phyloP scores from a whole-genome alignment of 2,329 filamentous ascomycete genomes.

The Epichloe amarillans region DNA sequence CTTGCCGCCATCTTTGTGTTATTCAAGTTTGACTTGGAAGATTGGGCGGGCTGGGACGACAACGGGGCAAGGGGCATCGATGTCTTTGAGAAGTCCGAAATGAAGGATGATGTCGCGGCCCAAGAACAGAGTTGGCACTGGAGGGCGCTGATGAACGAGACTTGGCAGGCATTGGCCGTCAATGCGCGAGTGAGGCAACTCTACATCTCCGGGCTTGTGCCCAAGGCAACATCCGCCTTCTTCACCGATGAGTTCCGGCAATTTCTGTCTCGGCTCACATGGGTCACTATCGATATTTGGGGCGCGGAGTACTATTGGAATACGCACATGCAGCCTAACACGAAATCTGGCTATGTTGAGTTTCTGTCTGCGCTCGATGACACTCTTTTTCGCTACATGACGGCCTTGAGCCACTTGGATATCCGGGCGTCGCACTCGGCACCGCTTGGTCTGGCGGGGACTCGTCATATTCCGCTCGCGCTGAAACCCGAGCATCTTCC shows the following conservation, averaged over 20 bases:
- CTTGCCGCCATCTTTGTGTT: rapidly evolving
- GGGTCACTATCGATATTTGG: no score
- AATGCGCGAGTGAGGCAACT: not conserved
- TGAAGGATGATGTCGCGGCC: not conserved
- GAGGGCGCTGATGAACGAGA: not conserved
- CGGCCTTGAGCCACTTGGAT: no score
- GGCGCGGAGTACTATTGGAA: no score
- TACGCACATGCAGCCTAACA: no score
- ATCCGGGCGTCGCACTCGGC: no score
- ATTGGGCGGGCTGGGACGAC: not conserved
- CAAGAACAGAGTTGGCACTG: not conserved
- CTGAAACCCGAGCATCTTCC: no score
- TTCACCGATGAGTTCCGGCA: not conserved
- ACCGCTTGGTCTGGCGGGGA: no score
- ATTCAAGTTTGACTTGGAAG: not conserved
- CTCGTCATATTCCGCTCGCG: no score
- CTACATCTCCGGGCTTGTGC: not conserved
- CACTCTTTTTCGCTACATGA: no score
- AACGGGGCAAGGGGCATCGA: not conserved
- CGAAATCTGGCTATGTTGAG: no score
- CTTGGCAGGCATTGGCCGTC: not conserved
- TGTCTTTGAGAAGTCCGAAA: not conserved
- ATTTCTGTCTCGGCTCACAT: not conserved
- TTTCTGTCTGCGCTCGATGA: no score
- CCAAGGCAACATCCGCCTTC: not conserved